phyloP scores from a whole-genome alignment of 345 rosid species.

The Carallia pectinifolia region DNA sequence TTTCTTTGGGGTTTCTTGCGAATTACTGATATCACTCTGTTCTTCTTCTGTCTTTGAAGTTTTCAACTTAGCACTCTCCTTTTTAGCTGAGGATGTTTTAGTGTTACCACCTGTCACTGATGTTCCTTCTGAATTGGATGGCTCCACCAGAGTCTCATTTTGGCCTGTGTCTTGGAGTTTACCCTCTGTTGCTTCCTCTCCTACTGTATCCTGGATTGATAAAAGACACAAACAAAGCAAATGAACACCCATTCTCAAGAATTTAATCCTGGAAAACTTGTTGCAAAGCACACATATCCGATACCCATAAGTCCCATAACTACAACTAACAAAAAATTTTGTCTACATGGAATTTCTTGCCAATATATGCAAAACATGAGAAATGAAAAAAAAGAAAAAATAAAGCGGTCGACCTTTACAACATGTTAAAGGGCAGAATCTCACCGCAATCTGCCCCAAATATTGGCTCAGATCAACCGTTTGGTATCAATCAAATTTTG shows the following conservation, averaged over 20 bases:
- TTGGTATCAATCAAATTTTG: not conserved
- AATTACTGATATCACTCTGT: constrained; percentile 26
- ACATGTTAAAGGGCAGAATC: not conserved
- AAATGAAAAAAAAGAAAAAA: no score
- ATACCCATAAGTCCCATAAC: no score
- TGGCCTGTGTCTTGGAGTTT: constrained; percentile 27
- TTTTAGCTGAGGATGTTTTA: constrained; percentile 32
- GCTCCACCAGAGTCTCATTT: constrained; percentile 30
- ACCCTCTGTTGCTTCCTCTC: constrained; percentile 32
- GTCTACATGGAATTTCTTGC: no score
- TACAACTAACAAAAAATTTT: no score
- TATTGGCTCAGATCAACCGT: not conserved
- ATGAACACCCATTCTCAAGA: not conserved
- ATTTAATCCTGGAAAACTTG: not conserved
- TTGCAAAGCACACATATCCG: no score
- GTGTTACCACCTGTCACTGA: constrained; percentile 37
- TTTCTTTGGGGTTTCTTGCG: constrained; percentile 28
- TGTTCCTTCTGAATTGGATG: constrained; percentile 32
- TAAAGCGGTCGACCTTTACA: no score
- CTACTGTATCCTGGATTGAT: constrained; percentile 40
- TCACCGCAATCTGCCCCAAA: not conserved
- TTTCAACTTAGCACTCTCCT: constrained; percentile 28
- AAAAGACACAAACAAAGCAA: not conserved
- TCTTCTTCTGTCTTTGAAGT: constrained; percentile 32
- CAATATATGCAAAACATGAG: no score